Evolutionary conservation across 345 rosid genomes (phyloP), one percentile per base, ranked within the genome.

Genomic region (Pseudoturritis turrita): DNA sequence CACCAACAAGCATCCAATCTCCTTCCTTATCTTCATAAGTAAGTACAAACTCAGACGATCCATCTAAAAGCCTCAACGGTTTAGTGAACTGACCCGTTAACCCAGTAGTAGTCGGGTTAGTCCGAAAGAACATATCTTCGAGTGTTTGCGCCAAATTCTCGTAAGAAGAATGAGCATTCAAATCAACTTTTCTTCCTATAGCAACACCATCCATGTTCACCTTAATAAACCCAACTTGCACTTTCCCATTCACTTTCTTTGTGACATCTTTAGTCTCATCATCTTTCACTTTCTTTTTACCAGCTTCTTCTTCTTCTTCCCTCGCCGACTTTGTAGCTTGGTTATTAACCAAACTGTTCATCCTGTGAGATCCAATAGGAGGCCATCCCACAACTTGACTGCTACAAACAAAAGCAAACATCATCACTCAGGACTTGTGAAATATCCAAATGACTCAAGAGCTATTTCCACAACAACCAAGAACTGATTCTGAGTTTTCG

Each of bases 1-100:
- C 98, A 58, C 98, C 98, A 40, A 89, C 97, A 54, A 94, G 92
- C 97, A 94, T 94, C 97, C 96, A 89, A 56, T 94, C 98, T 5
- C 97, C 98, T 44, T 94, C 98, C 72, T 85, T 91, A 69, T 94
- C 98, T 78, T 94, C 97, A 61, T 91, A 94, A 8, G 97, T 88
- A 26, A 94, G 92, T 63, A 89, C 91, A 76, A 86, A 91, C 65
- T 85, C 98, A 9, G 95, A 91, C 12, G 90, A 88, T 55, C 86
- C 96, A 63, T 88, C 87, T 73, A 91, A 84, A 78, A 94, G 88
- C 66, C 80, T 88, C 23, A 87, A 83, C 17, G 80, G 64, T 69
- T 81, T 84, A 37, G 54, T 26, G 63, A 50, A 46, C 54, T 62
- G 79, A 22, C 63, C 62, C 5, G 60, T 70, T 47, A 81, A 54